Conservation (phyloP, 179 eudicot genomes). For the Sideroxylon spinosum region DNA sequence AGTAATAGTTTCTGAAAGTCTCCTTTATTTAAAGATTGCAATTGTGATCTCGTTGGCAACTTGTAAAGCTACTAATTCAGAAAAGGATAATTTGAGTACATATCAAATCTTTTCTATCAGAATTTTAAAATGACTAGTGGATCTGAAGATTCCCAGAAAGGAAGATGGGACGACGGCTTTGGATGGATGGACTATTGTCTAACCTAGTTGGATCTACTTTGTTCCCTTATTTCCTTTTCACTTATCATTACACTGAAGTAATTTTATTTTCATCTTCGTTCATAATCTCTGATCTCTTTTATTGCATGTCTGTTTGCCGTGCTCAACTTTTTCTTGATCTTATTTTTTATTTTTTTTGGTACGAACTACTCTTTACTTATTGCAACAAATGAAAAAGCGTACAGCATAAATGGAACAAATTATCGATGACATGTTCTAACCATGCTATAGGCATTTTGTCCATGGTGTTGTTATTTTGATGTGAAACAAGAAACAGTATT, state of each 20-base stretch:
- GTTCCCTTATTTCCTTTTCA: not conserved
- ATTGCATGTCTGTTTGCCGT: not conserved
- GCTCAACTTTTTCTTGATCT: not conserved
- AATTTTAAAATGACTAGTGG: not conserved
- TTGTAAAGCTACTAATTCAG: not conserved
- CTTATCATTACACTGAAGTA: not conserved
- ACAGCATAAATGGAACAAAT: not conserved
- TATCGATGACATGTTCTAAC: not conserved
- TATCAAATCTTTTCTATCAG: not conserved
- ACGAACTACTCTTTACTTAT: not conserved
- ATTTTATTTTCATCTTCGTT: not conserved
- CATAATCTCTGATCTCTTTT: not conserved
- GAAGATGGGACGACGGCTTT: not conserved
- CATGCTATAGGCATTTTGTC: not conserved
- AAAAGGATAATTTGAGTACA: not conserved
- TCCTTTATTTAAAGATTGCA: not conserved
- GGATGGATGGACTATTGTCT: not conserved
- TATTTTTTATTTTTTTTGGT: not conserved
- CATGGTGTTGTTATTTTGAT: no score
- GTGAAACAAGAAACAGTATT: no score
- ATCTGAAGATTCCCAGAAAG: not conserved
- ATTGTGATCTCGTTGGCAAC: conserved; percentile 8
- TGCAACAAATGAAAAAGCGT: not conserved
- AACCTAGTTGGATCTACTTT: not conserved
- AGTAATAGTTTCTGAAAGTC: not conserved